Conservation (phyloP, 768 basidiomycete genomes). For the Hygrophoropsis aurantiaca region DNA sequence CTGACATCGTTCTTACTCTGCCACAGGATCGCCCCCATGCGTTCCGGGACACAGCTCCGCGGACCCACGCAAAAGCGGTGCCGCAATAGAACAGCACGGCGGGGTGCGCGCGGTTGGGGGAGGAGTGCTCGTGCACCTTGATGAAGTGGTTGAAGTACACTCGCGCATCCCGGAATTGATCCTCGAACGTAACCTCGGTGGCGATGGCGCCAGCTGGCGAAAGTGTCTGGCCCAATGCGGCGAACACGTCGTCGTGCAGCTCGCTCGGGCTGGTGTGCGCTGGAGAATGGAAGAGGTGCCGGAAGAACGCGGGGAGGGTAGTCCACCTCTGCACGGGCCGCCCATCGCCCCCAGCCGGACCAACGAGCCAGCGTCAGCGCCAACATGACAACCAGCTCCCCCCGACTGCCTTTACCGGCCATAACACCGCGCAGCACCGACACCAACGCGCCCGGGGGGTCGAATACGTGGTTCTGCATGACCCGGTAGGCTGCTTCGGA, state of each 20-base stretch:
- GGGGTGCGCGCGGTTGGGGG: constrained; percentile 19
- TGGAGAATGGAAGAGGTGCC: too few relatives aligned
- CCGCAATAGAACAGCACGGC: constrained; percentile 21
- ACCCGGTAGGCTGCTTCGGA: constrained; percentile 23
- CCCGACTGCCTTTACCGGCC: constrained; percentile 19
- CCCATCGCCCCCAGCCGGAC: background rate
- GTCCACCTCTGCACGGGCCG: background rate
- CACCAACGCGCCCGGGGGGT: background rate
- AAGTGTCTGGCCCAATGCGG: too few relatives aligned
- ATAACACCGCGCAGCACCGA: constrained; percentile 4
- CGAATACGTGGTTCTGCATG: constrained; percentile 10
- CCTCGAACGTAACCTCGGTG: background rate
- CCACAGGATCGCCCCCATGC: constrained; percentile 22
- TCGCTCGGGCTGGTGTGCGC: background rate
- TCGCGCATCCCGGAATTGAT: constrained; percentile 14
- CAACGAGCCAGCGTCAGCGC: constrained; percentile 17
- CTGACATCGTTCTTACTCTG: constrained; percentile 23
- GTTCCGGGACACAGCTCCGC: constrained; percentile 3
- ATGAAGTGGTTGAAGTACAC: constrained; percentile 34
- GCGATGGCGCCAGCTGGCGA: too few relatives aligned
- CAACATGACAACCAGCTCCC: constrained; percentile 19
- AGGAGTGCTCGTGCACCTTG: constrained; percentile 17
- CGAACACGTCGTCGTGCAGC: background rate
- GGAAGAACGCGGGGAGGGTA: background rate
- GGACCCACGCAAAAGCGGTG: constrained; percentile 22